Conservation (phyloP, 208 protist species). For the Leishmania lainsoni region DNA sequence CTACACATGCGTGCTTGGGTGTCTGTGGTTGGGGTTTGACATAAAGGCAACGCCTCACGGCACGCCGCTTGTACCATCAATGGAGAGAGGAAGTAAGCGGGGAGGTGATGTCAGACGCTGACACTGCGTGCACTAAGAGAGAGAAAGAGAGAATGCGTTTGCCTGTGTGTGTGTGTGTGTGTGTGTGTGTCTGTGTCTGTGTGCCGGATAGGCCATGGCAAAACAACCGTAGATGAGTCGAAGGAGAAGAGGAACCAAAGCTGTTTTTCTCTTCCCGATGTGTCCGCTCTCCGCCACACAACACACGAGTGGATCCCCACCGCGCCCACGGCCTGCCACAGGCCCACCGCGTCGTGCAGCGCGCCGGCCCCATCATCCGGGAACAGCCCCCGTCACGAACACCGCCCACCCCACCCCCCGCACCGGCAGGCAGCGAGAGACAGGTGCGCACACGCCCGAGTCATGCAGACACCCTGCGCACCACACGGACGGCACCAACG, state of each 20-base stretch:
- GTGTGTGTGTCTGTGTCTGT: not conserved
- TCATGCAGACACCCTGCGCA: not conserved
- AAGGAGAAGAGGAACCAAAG: not conserved
- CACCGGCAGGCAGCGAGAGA: no score
- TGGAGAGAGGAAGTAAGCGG: not conserved
- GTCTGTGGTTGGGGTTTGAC: not conserved
- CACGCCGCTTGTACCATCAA: not conserved
- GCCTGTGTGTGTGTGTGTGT: not conserved
- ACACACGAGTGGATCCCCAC: not conserved
- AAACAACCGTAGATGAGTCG: not conserved
- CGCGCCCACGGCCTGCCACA: not conserved
- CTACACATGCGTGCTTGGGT: not conserved
- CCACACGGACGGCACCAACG: not conserved
- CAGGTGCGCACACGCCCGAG: no score
- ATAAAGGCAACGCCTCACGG: not conserved
- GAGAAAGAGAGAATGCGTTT: not conserved
- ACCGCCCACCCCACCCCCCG: no score
- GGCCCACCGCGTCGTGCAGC: not conserved
- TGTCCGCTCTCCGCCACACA: not conserved
- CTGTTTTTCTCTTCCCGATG: not conserved
- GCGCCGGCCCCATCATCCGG: no score
- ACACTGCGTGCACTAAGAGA: not conserved
- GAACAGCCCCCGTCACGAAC: no score
- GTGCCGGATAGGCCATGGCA: not conserved
- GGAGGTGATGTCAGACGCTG: not conserved